These are phyloP conservation scores for Coemansia asiatica DNA, from an alignment of 192 early-diverging fungal species.

Conservation along the genomic window DNA sequence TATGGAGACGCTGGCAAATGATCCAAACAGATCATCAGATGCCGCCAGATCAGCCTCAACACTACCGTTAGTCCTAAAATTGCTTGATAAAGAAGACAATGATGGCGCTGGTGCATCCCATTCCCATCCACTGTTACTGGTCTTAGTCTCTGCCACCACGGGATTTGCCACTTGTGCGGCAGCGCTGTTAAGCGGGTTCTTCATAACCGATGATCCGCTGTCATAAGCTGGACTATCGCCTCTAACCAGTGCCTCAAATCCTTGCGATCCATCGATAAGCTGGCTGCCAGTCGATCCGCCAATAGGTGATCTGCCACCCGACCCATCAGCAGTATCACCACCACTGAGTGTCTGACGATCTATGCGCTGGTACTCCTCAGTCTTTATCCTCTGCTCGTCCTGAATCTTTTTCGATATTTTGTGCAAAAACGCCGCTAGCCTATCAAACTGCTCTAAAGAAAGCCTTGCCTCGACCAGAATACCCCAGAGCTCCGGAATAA, in stretches of 20 bases:
- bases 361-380: background rate
- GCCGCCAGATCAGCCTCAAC: background rate
- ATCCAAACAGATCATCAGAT: constrained; percentile 28
- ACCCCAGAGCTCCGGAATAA: constrained; percentile 78
- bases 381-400: constrained; percentile 55
- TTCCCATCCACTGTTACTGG: constrained; percentile 22
- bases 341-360: background rate
- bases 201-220: no score
- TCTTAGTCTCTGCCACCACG: background rate
- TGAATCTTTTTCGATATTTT: constrained; percentile 60
- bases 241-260: constrained; percentile 17
- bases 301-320: no score
- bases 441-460: constrained; percentile 69
- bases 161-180: background rate
- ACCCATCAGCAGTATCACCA: no score
- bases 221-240: background rate
- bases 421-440: constrained; percentile 62
- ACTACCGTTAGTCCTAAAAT: background rate
- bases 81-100: no score
- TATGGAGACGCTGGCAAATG: constrained; percentile 16
- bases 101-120: constrained; percentile 47
- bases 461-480: constrained; percentile 69
- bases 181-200: no score
- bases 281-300: background rate
- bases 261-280: background rate